Evolutionary conservation across 495 filamentous ascomycete species (phyloP).

Genomic region (Penicillium longicatenatum): DNA sequence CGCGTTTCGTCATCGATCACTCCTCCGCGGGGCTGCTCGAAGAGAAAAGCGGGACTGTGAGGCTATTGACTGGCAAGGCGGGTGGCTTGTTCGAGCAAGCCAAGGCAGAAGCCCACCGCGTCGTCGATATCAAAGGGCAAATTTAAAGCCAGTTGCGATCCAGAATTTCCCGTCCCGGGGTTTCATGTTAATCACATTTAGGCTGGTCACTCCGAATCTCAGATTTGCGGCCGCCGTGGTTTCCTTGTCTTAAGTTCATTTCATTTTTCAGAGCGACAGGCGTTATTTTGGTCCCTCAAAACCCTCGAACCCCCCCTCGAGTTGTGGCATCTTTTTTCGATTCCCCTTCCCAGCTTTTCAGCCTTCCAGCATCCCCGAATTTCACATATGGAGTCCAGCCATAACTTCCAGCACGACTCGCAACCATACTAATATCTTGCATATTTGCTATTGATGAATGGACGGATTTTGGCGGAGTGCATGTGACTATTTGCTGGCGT

Average conservation of each 20-base stretch:
- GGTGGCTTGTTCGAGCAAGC: slow-evolving; percentile 70
- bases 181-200: slow-evolving; percentile 7
- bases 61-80: slow-evolving; percentile 75
- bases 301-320: neutral
- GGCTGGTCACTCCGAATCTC: neutral
- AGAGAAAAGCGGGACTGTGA: slow-evolving; percentile 71
- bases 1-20: slow-evolving; percentile 82
- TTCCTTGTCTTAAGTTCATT: slow-evolving; percentile 5
- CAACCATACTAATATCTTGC: slow-evolving; percentile 6
- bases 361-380: neutral
- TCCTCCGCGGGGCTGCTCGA: slow-evolving; percentile 74
- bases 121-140: slow-evolving; percentile 96
- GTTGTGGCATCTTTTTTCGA: neutral
- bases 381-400: neutral
- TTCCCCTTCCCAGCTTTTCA: slow-evolving; percentile 3
- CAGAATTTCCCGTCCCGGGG: slow-evolving; percentile 2
- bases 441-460: neutral
- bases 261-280: slow-evolving; percentile 16
- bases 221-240: slow-evolving; percentile 6
- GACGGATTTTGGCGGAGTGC: neutral
- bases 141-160: slow-evolving; percentile 57
- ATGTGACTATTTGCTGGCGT: neutral
- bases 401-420: neutral
- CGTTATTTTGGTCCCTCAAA: slow-evolving; percentile 8
- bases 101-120: slow-evolving; percentile 70